Percentiles rank a stretch among this genome's conserved stretches.
Evolutionary conservation across 768 basidiomycete species (phyloP).

Genomic region (Boletus pseudopeckii): DNA sequence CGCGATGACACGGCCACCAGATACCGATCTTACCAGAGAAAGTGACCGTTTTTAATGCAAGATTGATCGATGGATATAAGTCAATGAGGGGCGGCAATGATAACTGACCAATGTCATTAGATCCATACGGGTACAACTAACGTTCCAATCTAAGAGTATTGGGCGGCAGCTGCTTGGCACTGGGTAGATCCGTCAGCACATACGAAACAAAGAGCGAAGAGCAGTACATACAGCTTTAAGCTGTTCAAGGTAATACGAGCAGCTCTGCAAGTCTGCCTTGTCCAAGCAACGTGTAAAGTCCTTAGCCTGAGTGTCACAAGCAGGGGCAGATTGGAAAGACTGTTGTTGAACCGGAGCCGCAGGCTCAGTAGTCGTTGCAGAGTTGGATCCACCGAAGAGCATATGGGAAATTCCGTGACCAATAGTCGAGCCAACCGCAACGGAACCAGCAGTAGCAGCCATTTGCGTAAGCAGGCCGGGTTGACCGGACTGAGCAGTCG

Average conservation of each 20-base stretch:
- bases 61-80: neutral
- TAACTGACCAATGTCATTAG: constrained; percentile 8
- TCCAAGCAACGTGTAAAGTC: constrained; percentile 87
- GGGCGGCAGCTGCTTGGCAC: constrained; percentile 76
- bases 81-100: constrained; percentile 1
- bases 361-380: constrained; percentile 42
- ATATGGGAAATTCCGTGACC: constrained; percentile 88
- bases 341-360: constrained; percentile 48
- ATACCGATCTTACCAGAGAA: neutral
- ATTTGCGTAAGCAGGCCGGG: constrained; percentile 81
- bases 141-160: constrained; percentile 37
- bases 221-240: constrained; percentile 70
- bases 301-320: constrained; percentile 80
- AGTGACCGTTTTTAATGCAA: neutral
- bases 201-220: neutral
- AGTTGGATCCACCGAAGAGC: constrained; percentile 75
- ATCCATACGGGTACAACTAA: constrained; percentile 3
- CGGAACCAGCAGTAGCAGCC: constrained; percentile 89
- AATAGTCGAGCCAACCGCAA: constrained; percentile 82
- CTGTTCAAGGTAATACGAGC: constrained; percentile 85
- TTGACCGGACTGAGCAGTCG: constrained; percentile 39
- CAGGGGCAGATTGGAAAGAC: constrained; percentile 41
- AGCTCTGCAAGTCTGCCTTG: constrained; percentile 73
- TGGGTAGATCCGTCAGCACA: constrained; percentile 24
- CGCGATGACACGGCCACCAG: neutral